These are phyloP conservation scores for Aspergillus incahuasiensis DNA, from an alignment of 495 filamentous ascomycete genomes.

Conservation along the genomic window DNA sequence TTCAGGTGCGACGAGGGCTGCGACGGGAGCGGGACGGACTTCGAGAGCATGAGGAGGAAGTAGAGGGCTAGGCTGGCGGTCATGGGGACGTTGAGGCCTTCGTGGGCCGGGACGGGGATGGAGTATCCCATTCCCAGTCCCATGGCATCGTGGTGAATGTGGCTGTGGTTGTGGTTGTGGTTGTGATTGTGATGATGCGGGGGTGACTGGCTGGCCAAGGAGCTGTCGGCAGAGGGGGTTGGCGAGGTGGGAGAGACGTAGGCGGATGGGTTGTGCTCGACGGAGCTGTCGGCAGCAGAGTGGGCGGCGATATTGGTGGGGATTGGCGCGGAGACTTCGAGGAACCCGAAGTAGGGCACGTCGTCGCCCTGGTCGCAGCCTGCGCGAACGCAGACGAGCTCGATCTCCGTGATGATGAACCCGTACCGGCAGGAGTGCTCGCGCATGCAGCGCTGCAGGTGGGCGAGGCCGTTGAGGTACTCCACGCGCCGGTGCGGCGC, in stretches of 20 bases:
- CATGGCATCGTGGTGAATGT: too few species aligned
- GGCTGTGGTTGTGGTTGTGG: slow-evolving; percentile 5
- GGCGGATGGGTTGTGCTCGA: background rate
- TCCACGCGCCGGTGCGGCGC: slow-evolving; percentile 72
- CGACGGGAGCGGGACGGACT: slow-evolving; percentile 61
- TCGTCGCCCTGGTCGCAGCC: slow-evolving; percentile 60
- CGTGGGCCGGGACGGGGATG: background rate
- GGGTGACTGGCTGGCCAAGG: slow-evolving; percentile 18
- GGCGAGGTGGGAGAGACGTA: slow-evolving; percentile 16
- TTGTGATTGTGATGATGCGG: slow-evolving; percentile 15
- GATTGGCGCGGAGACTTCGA: slow-evolving; percentile 69
- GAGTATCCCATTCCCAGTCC: background rate
- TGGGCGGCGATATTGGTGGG: slow-evolving; percentile 39
- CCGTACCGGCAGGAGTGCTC: slow-evolving; percentile 89
- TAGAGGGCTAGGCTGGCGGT: slow-evolving; percentile 67
- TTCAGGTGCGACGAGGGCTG: slow-evolving; percentile 69
- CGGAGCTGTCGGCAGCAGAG: background rate
- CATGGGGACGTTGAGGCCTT: slow-evolving; percentile 46
- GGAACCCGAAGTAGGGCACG: slow-evolving; percentile 75
- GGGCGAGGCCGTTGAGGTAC: slow-evolving; percentile 77
- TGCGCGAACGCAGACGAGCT: slow-evolving; percentile 83
- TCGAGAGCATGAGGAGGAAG: slow-evolving; percentile 81
- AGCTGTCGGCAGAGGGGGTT: slow-evolving; percentile 19
- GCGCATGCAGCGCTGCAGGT: slow-evolving; percentile 84
- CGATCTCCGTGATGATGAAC: slow-evolving; percentile 92